Conservation (phyloP, 495 filamentous ascomycete species). For the Tuber brumale region DNA sequence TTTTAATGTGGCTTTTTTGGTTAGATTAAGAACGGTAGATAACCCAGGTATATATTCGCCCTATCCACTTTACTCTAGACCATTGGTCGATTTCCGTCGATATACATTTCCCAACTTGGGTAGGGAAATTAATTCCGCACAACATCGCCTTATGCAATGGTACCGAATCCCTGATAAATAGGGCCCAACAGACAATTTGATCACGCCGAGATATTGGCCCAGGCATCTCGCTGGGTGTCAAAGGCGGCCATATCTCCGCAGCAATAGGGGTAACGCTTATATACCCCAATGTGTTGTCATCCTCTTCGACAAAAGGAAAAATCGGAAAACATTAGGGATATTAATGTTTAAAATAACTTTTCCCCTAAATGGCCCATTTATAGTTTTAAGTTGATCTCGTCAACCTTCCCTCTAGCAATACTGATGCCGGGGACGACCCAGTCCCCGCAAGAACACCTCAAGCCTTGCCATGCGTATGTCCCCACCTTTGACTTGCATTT, state of each 20-base stretch:
- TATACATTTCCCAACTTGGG: background rate
- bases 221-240: background rate
- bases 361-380: slow-evolving; percentile 1
- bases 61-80: background rate
- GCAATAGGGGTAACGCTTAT: background rate
- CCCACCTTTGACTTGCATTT: slow-evolving; percentile 77
- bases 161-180: background rate
- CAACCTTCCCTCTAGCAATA: slow-evolving; percentile 70
- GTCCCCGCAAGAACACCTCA: slow-evolving; percentile 81
- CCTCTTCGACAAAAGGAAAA: background rate
- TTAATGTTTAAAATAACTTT: background rate
- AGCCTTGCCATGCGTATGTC: slow-evolving; percentile 90
- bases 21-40: background rate
- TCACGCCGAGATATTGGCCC: background rate
- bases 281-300: background rate
- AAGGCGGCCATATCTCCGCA: background rate
- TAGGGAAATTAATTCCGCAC: background rate
- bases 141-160: background rate
- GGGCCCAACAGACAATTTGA: background rate
- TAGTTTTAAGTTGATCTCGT: slow-evolving; percentile 52
- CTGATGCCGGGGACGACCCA: slow-evolving; percentile 92
- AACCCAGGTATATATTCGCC: slow-evolving; percentile 1
- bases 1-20: background rate
- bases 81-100: slow-evolving; percentile 3
- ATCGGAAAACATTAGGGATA: background rate